Percentiles rank a stretch among this genome's conserved stretches.
Conservation (phyloP, 345 rosid species). For the Lepidium aucheri region DNA sequence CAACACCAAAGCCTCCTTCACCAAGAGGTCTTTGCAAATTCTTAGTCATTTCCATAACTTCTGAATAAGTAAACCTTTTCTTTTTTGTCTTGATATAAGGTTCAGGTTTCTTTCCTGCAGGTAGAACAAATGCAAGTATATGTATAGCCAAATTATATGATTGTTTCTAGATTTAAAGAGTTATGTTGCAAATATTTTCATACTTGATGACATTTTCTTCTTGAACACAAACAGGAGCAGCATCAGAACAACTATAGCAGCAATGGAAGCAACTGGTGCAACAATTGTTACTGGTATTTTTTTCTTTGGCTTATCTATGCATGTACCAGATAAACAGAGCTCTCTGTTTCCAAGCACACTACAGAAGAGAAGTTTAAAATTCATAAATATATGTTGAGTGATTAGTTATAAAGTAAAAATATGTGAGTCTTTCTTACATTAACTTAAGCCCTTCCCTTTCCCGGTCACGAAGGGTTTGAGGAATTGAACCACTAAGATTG, state of each 20-base stretch:
- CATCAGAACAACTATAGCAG: neutral
- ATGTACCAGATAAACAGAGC: constrained; percentile 12
- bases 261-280: constrained; percentile 16
- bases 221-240: neutral
- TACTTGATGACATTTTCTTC: constrained; percentile 9
- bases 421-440: constrained; percentile 1
- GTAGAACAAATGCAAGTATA: neutral
- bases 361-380: neutral
- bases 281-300: constrained; percentile 10
- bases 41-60: constrained; percentile 32
- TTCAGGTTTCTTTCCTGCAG: neutral
- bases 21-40: constrained; percentile 39
- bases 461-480: constrained; percentile 25
- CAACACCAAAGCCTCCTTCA: constrained; percentile 54
- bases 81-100: constrained; percentile 14
- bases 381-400: neutral
- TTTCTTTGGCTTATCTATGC: constrained; percentile 10
- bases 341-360: constrained; percentile 17
- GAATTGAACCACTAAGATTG: constrained; percentile 32
- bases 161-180: neutral
- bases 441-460: constrained; percentile 8
- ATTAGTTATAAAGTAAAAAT: neutral
- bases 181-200: neutral
- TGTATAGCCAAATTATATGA: neutral
- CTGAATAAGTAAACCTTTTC: constrained; percentile 26